Percentiles rank a stretch among this genome's conserved stretches.
These are phyloP conservation scores for Alternaria gansuensis DNA, from an alignment of 2,329 filamentous ascomycete genomes.

Conservation along the genomic window DNA sequence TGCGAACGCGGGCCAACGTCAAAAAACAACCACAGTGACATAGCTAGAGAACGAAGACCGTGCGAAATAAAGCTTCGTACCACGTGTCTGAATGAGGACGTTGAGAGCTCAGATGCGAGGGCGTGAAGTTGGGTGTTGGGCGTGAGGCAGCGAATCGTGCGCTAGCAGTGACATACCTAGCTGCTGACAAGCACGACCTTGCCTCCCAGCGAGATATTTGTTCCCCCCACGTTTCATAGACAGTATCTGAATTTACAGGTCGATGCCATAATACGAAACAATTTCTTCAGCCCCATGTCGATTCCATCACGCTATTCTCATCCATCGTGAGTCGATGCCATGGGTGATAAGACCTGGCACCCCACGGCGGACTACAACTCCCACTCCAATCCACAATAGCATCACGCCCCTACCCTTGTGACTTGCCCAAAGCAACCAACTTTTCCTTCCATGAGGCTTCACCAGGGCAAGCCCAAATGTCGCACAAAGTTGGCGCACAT, in stretches of 20 bases:
- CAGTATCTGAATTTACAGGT: not conserved
- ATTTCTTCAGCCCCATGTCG: constrained; percentile 4
- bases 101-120: constrained; percentile 18
- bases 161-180: constrained; percentile 21
- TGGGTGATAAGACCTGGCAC: constrained; percentile 27
- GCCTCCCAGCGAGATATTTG: not conserved
- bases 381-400: constrained; percentile 12
- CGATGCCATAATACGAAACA: constrained; percentile 6
- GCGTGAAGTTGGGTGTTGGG: constrained; percentile 8
- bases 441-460: constrained; percentile 18
- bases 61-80: constrained; percentile 1
- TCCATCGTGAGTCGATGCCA: constrained; percentile 3
- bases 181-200: constrained; percentile 5
- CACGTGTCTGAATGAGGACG: constrained; percentile 16
- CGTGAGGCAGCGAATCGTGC: constrained; percentile 15
- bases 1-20: constrained; percentile 17
- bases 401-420: constrained; percentile 14
- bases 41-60: not conserved
- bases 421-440: constrained; percentile 16
- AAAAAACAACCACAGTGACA: constrained; percentile 7
- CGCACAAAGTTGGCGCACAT: constrained; percentile 13
- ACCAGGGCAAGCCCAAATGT: constrained; percentile 6
- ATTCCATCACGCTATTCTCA: not conserved
- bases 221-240: constrained; percentile 9
- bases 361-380: constrained; percentile 26